Conservation (phyloP, 352 stramenopile species). For the Phytophthora sp. region DNA sequence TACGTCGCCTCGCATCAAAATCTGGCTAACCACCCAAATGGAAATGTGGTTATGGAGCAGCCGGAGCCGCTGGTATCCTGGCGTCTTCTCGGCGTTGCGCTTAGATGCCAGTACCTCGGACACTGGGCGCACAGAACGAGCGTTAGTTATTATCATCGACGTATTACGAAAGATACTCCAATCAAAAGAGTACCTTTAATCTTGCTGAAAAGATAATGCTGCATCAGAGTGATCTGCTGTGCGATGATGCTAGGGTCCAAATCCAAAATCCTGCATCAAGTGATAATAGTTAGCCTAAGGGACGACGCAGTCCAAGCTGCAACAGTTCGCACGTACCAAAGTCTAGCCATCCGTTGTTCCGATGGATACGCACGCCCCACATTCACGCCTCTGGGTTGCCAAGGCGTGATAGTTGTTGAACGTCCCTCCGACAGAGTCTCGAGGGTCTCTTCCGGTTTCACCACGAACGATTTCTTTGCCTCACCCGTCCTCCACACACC, state of each 20-base stretch:
- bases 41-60: slow-evolving; percentile 89
- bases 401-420: slow-evolving; percentile 57
- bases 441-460: slow-evolving; percentile 52
- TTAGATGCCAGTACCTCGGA: slow-evolving; percentile 83
- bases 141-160: background rate
- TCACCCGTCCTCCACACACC: slow-evolving; percentile 71
- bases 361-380: slow-evolving; percentile 36
- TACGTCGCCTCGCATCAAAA: slow-evolving; percentile 75
- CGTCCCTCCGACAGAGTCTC: slow-evolving; percentile 34
- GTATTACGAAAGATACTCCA: background rate
- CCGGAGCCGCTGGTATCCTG: slow-evolving; percentile 81
- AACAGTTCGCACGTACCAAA: slow-evolving; percentile 54
- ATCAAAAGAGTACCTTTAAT: slow-evolving; percentile 64
- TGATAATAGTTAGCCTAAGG: slow-evolving; percentile 1
- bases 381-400: slow-evolving; percentile 56
- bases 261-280: slow-evolving; percentile 64
- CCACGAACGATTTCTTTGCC: slow-evolving; percentile 65
- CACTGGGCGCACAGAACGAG: slow-evolving; percentile 40
- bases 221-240: slow-evolving; percentile 86
- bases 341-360: slow-evolving; percentile 42
- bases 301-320: background rate
- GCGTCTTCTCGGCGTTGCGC: slow-evolving; percentile 76
- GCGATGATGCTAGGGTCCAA: slow-evolving; percentile 80
- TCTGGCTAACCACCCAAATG: slow-evolving; percentile 86
- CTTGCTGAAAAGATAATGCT: slow-evolving; percentile 90